Evolutionary conservation across 2,329 filamentous ascomycete species (phyloP).

Genomic region (Alternaria panax): DNA sequence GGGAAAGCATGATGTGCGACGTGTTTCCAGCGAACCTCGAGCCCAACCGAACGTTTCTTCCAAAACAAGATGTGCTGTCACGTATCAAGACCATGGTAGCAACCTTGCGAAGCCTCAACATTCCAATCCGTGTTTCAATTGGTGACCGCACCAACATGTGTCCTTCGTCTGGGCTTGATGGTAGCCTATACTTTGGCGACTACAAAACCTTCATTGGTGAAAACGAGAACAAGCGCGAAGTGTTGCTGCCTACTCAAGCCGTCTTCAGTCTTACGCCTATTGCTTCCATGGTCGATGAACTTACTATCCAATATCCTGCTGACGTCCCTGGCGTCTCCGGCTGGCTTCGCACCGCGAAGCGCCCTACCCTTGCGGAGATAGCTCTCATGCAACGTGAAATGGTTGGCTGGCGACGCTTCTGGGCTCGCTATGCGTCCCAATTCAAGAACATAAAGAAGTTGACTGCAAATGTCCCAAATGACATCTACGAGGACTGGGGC

Average conservation of each 20-base stretch:
- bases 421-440: conserved; percentile 44
- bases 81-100: conserved; percentile 43
- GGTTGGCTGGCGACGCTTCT: conserved; percentile 47
- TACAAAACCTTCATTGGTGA: conserved; percentile 43
- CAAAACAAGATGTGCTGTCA: conserved; percentile 41
- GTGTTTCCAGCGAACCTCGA: conserved; percentile 48
- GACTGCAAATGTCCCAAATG: conserved; percentile 38
- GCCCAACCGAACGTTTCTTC: conserved; percentile 35
- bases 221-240: conserved; percentile 32
- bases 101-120: conserved; percentile 36
- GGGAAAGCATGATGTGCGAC: conserved; percentile 49
- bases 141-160: conserved; percentile 39
- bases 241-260: conserved; percentile 43
- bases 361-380: conserved; percentile 34
- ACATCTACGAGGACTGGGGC: conserved; percentile 47
- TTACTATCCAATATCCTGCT: conserved; percentile 45
- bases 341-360: conserved; percentile 32
- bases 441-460: conserved; percentile 49
- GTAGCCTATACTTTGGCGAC: conserved; percentile 46
- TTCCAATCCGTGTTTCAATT: conserved; percentile 47
- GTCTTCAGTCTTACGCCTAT: conserved; percentile 43
- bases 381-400: conserved; percentile 42
- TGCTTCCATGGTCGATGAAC: conserved; percentile 47
- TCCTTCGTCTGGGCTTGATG: conserved; percentile 40
- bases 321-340: conserved; percentile 44